Base-by-base conservation (phyloP, 768 basidiomycete genomes). In the Russula compacta region DNA sequence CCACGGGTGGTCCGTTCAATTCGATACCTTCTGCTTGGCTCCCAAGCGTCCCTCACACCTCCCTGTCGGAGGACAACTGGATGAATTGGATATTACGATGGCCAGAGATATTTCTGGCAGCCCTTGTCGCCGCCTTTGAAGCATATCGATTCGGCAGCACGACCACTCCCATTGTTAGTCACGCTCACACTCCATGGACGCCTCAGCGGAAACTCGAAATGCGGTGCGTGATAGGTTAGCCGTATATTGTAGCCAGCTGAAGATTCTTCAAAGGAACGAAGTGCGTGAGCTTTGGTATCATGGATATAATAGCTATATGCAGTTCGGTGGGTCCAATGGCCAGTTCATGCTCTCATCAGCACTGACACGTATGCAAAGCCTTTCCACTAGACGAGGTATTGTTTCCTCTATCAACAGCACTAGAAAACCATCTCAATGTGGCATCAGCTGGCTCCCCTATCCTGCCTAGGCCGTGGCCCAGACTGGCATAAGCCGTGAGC, bases 231-330 rank as follows among this genome's bases (percentile, higher is more conserved):
- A 52, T 36, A 35, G n/a, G 17, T 17, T 24, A 12, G 7, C 17
- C 24, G 12, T 47, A n/a, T 17, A 11, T 32, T 17, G 3, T 40
- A 47, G 19, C 32, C 36, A n/a, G 17, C 24, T 53, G 43, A 33
- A 56, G 12, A 3, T 0, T 35, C 29, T 29, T 39, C 6, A 65
- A 92, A 92, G 91, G 48, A 81, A 91, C 66, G 79, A 78, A 68
- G 85, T 84, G 9, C 82, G 86, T 47, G 82, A 87, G 56, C 74
- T 95, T 5, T 97, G 91, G 87, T 86, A 90, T 69, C 93, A 95
- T 76, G 94, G 93, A 0, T 97, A 86, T 69, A 73, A 90, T 67
- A 84, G 83, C 67, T 97, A 97, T 72, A 95, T 95, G 93, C 79
- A 74, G 50, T 82, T 81, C 70, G 94, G 90, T 91, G 64, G 19